Percentiles rank a stretch among this genome's conserved stretches.
Conservation (phyloP, 257 asterid species). For the Solanum medicagineum region DNA sequence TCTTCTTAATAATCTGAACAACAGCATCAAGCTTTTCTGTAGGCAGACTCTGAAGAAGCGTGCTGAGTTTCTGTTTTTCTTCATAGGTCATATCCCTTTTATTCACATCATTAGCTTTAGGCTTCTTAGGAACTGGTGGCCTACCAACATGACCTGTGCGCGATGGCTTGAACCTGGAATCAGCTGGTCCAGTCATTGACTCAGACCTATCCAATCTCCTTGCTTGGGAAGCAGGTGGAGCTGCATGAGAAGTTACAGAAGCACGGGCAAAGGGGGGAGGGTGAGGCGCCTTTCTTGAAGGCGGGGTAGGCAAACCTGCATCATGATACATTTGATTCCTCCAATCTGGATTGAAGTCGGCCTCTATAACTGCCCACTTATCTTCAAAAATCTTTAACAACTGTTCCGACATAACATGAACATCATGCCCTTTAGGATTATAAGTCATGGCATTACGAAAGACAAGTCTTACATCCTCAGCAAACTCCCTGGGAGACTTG, state of each 20-base stretch:
- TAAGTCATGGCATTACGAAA: constrained; percentile 10
- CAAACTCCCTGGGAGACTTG: constrained; percentile 9
- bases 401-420: constrained; percentile 13
- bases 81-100: constrained; percentile 18
- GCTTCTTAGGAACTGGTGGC: constrained; percentile 11
- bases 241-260: background rate
- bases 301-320: constrained; percentile 3
- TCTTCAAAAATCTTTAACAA: constrained; percentile 13
- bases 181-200: background rate
- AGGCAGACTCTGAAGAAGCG: constrained; percentile 12
- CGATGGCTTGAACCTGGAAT: background rate
- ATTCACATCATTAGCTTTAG: constrained; percentile 10
- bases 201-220: constrained; percentile 4
- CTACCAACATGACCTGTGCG: background rate
- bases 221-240: background rate
- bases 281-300: constrained; percentile 1
- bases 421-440: constrained; percentile 18
- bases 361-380: constrained; percentile 10
- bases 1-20: constrained; percentile 18
- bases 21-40: constrained; percentile 11
- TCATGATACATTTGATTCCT: constrained; percentile 8
- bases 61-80: constrained; percentile 14
- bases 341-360: constrained; percentile 6
- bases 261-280: background rate
- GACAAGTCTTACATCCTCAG: constrained; percentile 13